Percentiles rank a stretch among this genome's conserved stretches.
Conservation (phyloP, 148 eudicot species). For the Dysphania ambrosioides region DNA sequence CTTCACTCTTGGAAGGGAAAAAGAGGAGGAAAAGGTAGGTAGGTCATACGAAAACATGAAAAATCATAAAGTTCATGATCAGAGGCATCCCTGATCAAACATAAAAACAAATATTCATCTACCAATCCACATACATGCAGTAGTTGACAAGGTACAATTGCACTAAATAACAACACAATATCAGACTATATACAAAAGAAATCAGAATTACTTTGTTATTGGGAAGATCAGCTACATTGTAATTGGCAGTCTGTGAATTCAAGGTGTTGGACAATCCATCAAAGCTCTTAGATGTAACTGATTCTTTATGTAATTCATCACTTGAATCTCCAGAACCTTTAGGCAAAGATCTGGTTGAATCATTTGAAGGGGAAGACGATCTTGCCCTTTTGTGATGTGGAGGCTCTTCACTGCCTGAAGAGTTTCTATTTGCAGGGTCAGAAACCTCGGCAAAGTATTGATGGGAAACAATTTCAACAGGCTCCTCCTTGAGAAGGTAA, state of each 20-base stretch:
- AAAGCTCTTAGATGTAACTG: conserved; percentile 25
- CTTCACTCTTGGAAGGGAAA: neutral
- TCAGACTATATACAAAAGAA: neutral
- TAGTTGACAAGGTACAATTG: neutral
- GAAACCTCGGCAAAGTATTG: conserved; percentile 23
- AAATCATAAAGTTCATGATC: neutral
- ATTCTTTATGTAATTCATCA: conserved; percentile 26
- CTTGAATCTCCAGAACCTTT: conserved; percentile 31
- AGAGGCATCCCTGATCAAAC: neutral
- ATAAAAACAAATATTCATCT: neutral
- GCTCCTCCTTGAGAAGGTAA: conserved; percentile 46
- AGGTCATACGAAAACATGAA: neutral
- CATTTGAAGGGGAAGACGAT: conserved; percentile 32
- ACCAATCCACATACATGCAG: neutral
- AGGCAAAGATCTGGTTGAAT: conserved; percentile 29
- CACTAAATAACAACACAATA: neutral
- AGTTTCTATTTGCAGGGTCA: conserved; percentile 17
- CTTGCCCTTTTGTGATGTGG: conserved; percentile 33
- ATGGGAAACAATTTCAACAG: conserved; percentile 23
- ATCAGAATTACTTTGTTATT: conserved; percentile 42
- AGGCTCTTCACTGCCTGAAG: conserved; percentile 27
- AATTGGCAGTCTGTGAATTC: conserved; percentile 33
- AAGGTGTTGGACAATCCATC: conserved; percentile 23
- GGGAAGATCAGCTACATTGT: conserved; percentile 26
- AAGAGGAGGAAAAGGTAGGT: neutral